Evolutionary conservation across 2,329 filamentous ascomycete species (phyloP), one percentile per base, ranked within the genome.

Genomic region (Aspergillus carbonarius): DNA sequence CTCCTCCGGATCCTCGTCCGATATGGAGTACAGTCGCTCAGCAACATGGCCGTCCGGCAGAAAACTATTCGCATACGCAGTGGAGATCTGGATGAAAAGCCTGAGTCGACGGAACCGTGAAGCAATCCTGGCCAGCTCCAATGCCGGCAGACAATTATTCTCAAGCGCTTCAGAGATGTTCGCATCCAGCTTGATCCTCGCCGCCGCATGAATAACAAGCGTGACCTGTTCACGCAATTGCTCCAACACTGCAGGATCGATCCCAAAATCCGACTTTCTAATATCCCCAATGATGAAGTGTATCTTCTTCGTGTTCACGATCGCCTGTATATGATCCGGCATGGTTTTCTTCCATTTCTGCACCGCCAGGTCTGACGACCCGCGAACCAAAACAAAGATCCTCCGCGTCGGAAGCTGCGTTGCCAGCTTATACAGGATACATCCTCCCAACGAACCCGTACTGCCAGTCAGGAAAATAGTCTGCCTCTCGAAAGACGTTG

Each of bases 341-440:
- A 74, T 74, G 5, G 60, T 60, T 39, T 65, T 65, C 50, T 51
- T 63, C 68, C 69, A 71, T 57, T 71, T 72, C 18, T 64, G 55
- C 32, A 70, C 64, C 5, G 72, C 72, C 17, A 52, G 23, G 9
- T 68, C 55, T 0, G 66, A 55, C 5, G 64, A 62, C 7, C 64
- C 64, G 2, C 72, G 68, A 18, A 71, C 64, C 5, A 74, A 59
- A 1, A 68, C 64, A 27, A 68, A 74, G 17, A 74, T 70, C 34
- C 66, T 72, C 27, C 61, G 65, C 1, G 70, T 72, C 12, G 72
- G 72, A 0, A 74, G 61, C 54, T 73, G 72, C 18, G 70, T 39
- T 10, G 71, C 65, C 37, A 74, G 39, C 37, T 74, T 74, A 59
- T 72, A 72, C 5, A 74, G 55, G 23, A 74, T 69, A 56, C 70